phyloP scores from a whole-genome alignment of 371 early-diverging fungal genomes.

The Mortierella sp. region DNA sequence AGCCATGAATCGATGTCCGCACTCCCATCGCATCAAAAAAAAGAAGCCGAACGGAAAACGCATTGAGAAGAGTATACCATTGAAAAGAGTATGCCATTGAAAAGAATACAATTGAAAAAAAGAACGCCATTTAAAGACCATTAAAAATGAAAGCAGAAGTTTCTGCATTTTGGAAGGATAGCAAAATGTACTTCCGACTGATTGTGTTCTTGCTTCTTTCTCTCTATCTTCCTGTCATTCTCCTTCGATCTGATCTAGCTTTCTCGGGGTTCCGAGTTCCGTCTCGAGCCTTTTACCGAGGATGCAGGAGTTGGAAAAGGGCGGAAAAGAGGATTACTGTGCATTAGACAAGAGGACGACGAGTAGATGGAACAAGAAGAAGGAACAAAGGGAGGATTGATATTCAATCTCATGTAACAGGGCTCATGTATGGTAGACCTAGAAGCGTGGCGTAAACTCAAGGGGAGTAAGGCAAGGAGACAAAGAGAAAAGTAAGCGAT shows the following conservation, averaged over 20 bases:
- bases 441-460: constrained; percentile 9
- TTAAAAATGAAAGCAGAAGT: neutral
- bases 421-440: constrained; percentile 6
- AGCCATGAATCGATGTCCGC: constrained; percentile 1
- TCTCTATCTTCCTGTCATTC: neutral
- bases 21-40: neutral
- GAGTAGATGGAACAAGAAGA: neutral
- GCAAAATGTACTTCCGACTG: neutral
- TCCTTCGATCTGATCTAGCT: neutral
- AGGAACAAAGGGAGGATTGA: neutral
- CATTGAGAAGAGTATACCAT: neutral
- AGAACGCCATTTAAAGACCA: neutral
- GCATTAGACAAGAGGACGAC: neutral
- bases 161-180: constrained; percentile 5
- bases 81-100: neutral
- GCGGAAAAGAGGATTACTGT: neutral
- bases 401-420: neutral
- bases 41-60: neutral
- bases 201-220: neutral
- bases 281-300: neutral
- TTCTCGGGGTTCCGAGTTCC: neutral
- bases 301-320: neutral
- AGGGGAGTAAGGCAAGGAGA: neutral
- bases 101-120: neutral
- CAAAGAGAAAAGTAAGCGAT: neutral